phyloP scores from a whole-genome alignment of 2,329 filamentous ascomycete species.

The Calonectria multiphialidica region DNA sequence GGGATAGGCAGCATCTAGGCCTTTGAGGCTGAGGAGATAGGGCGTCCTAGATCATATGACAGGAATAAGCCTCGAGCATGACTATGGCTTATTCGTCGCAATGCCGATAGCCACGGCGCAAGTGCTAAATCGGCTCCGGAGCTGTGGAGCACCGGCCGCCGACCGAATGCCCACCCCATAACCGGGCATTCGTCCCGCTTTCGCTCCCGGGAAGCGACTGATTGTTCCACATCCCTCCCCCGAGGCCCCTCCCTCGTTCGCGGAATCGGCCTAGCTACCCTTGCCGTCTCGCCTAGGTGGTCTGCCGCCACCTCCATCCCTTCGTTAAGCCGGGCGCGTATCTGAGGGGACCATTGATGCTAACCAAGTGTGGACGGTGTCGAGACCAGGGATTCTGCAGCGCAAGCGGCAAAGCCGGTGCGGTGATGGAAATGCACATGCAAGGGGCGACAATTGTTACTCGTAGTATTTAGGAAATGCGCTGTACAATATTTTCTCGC shows the following conservation, averaged over 20 bases:
- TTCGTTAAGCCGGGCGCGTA: slow-evolving; percentile 10
- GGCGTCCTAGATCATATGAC: neutral
- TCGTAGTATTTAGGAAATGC: neutral
- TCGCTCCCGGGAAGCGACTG: neutral
- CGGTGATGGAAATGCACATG: neutral
- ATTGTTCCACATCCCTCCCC: neutral
- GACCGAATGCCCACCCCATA: neutral
- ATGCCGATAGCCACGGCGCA: neutral
- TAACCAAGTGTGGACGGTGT: slow-evolving; percentile 3
- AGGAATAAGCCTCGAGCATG: neutral
- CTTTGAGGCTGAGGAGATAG: neutral
- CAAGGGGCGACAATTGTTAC: neutral
- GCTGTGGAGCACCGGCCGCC: slow-evolving; percentile 5
- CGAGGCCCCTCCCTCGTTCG: neutral
- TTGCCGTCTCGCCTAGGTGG: neutral
- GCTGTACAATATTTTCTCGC: neutral
- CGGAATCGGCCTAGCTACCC: slow-evolving; percentile 8
- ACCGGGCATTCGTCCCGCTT: neutral
- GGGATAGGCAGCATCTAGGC: neutral
- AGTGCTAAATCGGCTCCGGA: neutral
- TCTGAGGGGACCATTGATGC: neutral
- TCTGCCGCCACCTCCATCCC: slow-evolving; percentile 1
- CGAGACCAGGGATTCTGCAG: slow-evolving; percentile 8
- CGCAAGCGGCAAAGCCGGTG: neutral
- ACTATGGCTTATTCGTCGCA: neutral